Evolutionary conservation across 441 rosid genomes (phyloP).

Genomic region (Erodium texanum): DNA sequence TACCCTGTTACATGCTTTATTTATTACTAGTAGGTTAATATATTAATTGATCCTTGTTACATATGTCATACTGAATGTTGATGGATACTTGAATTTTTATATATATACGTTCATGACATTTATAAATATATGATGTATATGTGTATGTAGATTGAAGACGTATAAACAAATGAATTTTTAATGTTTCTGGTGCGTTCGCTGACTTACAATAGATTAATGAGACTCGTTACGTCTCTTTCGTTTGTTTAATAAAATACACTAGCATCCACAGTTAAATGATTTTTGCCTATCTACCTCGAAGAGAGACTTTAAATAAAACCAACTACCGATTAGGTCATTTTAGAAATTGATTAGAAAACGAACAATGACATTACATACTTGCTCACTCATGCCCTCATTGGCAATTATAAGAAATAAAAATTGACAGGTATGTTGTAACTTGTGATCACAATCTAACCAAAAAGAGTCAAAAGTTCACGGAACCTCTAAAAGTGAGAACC

Average conservation of each 20-base stretch:
- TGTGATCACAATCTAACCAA: neutral
- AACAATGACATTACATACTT: neutral
- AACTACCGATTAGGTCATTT: neutral
- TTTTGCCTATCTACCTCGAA: neutral
- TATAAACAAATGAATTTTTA: too few species aligned
- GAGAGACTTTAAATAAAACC: neutral
- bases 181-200: too few species aligned
- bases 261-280: neutral
- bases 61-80: too few species aligned
- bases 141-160: too few species aligned
- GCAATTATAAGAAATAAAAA: neutral
- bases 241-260: neutral
- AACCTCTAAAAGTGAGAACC: neutral
- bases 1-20: too few species aligned
- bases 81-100: too few species aligned
- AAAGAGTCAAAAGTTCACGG: neutral
- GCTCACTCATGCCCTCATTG: neutral
- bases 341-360: neutral
- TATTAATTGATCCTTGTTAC: too few species aligned
- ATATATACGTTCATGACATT: too few species aligned
- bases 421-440: neutral
- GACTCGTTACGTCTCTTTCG: too few species aligned
- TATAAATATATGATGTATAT: too few species aligned
- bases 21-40: too few species aligned
- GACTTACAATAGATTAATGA: too few species aligned